Evolutionary conservation across 2,329 filamentous ascomycete species (phyloP), one percentile per base, ranked within the genome.

Genomic region (Amesomyces nigricolor): DNA sequence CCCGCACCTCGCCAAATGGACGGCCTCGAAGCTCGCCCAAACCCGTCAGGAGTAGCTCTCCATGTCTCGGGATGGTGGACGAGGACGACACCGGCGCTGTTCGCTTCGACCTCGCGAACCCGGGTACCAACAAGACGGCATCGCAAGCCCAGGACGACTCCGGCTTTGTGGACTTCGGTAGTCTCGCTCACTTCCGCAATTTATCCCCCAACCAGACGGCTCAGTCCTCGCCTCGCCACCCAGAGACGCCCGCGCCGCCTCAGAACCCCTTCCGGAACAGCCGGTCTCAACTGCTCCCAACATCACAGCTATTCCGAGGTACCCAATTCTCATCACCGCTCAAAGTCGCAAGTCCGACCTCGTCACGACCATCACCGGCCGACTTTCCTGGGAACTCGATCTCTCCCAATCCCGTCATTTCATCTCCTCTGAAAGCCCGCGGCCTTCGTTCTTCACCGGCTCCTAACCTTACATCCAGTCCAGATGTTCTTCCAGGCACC

Each of bases 361-460:
- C 79, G 1, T 83, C 80, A 1, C 72, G 80, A 10, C 80, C 80
- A 0, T 83, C 80, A 1, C 80, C 80, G 0, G 69, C 74, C 42
- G 62, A 75, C 4, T 73, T 78, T 10, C 62, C 63, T 13, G 66
- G 71, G 22, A 72, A 78, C 49, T 68, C 71, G 1, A 74, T 77
- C 4, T 79, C 78, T 2, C 72, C 78, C 0, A 76, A 76, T 43
- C 66, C 69, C 2, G 64, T 72, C 42, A 60, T 67, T 2, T 74
- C 70, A 0, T 82, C 79, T 1, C 78, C 79, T 0, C 64, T 80
- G 1, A 80, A 79, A 63, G 71, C 76, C 37, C 73, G 75, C 26
- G 72, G 73, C 14, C 71, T 78, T 48, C 71, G 75, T 30, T 75
- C 75, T 0, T 78, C 76, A 0, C 76, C 78, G 1, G 11, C 45